phyloP scores from a whole-genome alignment of 1,139 yeast species.

The Spathaspora jeffriesii region DNA sequence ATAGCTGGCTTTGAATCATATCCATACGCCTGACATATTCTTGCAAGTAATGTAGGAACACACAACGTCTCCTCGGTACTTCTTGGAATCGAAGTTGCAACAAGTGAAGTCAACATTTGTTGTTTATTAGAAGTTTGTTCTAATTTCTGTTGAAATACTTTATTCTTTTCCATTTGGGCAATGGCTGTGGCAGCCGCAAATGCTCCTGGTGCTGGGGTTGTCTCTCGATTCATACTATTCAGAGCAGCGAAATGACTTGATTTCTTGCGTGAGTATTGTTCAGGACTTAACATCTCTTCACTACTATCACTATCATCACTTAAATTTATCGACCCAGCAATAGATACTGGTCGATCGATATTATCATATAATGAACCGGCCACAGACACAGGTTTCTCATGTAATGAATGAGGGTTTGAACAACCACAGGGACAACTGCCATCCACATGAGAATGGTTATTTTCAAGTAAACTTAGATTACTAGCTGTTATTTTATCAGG shows the following conservation, averaged over 20 bases:
- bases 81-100: constrained; percentile 73
- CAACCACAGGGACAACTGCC: constrained; percentile 55
- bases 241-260: constrained; percentile 16
- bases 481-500: too few relatives aligned
- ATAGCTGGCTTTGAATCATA: constrained; percentile 68
- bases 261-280: constrained; percentile 20
- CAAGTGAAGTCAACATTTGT: constrained; percentile 60
- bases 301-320: constrained; percentile 33
- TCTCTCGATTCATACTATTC: constrained; percentile 27
- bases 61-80: constrained; percentile 77
- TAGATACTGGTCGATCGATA: constrained; percentile 23
- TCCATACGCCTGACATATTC: constrained; percentile 69
- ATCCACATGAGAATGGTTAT: constrained; percentile 24
- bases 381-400: constrained; percentile 64
- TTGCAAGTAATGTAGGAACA: constrained; percentile 68
- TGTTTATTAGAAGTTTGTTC: constrained; percentile 36
- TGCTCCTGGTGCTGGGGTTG: constrained; percentile 75
- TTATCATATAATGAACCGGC: constrained; percentile 54
- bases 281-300: constrained; percentile 31
- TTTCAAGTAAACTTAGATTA: constrained; percentile 16
- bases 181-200: constrained; percentile 73
- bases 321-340: constrained; percentile 39
- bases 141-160: constrained; percentile 11
- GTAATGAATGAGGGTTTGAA: constrained; percentile 53
- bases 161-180: constrained; percentile 51